phyloP scores from a whole-genome alignment of 345 rosid species.

The Pistacia vera region DNA sequence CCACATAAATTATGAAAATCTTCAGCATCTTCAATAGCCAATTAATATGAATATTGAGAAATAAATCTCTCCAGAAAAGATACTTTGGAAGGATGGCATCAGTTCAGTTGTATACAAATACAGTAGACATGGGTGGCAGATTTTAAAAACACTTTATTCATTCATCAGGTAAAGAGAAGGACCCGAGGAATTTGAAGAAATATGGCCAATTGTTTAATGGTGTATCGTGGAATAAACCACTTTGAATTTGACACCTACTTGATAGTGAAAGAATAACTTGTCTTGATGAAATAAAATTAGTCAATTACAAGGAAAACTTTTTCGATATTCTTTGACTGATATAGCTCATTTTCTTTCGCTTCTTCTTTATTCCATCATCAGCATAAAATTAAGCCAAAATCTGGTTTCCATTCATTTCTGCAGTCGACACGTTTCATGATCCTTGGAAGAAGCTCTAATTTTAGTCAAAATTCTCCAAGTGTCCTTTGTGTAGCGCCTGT shows the following conservation, averaged over 20 bases:
- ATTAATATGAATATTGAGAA: not conserved
- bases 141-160: not conserved
- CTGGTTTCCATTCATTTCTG: not conserved
- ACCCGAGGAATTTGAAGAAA: slow-evolving; percentile 4
- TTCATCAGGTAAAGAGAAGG: not conserved
- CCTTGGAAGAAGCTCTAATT: not conserved
- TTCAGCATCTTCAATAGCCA: not conserved
- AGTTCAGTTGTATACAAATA: not conserved
- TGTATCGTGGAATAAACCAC: slow-evolving; percentile 3
- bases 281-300: not conserved
- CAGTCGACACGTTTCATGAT: not conserved
- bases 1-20: not conserved
- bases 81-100: not conserved
- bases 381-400: not conserved
- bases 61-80: not conserved
- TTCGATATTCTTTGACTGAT: not conserved
- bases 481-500: no score
- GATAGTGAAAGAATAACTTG: not conserved
- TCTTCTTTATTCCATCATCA: not conserved
- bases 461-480: not conserved
- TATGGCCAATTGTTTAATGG: not conserved
- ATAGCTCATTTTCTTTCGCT: no score
- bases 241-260: slow-evolving; percentile 16
- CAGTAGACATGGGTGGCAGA: not conserved
- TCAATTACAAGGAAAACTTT: not conserved